Evolutionary conservation across 768 basidiomycete species (phyloP).

Genomic region (Peribolospora baueri): DNA sequence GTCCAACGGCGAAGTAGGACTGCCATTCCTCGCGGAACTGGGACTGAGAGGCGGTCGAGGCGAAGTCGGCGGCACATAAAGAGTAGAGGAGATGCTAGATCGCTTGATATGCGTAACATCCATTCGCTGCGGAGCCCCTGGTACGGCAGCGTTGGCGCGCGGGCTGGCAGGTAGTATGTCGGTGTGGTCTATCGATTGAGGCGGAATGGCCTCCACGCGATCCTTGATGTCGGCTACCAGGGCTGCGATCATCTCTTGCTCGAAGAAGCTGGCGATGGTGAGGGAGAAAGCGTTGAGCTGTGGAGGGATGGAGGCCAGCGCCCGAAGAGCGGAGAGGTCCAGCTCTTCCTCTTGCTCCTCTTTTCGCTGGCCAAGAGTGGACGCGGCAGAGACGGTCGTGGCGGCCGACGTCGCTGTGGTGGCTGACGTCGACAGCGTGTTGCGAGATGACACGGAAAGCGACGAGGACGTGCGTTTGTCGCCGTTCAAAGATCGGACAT

Average conservation of each 20-base stretch:
- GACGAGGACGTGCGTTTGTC: neutral
- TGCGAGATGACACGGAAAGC: neutral
- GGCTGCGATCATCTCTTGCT: conserved; percentile 48
- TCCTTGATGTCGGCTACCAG: conserved; percentile 41
- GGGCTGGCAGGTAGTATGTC: too few relatives aligned
- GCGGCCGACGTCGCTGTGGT: conserved; percentile 7
- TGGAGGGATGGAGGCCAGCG: conserved; percentile 49
- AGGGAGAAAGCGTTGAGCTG: conserved; percentile 46
- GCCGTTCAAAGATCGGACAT: neutral
- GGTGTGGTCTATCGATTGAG: too few relatives aligned
- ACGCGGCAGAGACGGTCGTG: conserved; percentile 16
- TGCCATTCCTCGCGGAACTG: too few relatives aligned
- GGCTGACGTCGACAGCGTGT: neutral
- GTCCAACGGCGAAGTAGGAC: too few relatives aligned
- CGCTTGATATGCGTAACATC: too few relatives aligned
- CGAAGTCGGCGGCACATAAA: too few relatives aligned
- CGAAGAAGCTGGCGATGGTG: conserved; percentile 52
- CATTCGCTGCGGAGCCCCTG: too few relatives aligned
- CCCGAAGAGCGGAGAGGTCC: conserved; percentile 41
- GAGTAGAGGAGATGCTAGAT: too few relatives aligned
- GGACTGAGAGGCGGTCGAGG: too few relatives aligned
- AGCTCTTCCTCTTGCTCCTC: conserved; percentile 19
- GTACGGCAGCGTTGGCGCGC: too few relatives aligned
- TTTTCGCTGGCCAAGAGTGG: conserved; percentile 22
- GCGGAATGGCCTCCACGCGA: conserved; percentile 20